These are phyloP conservation scores for Cladosporium sp. DNA, from an alignment of 2,329 filamentous ascomycete species.

Conservation along the genomic window DNA sequence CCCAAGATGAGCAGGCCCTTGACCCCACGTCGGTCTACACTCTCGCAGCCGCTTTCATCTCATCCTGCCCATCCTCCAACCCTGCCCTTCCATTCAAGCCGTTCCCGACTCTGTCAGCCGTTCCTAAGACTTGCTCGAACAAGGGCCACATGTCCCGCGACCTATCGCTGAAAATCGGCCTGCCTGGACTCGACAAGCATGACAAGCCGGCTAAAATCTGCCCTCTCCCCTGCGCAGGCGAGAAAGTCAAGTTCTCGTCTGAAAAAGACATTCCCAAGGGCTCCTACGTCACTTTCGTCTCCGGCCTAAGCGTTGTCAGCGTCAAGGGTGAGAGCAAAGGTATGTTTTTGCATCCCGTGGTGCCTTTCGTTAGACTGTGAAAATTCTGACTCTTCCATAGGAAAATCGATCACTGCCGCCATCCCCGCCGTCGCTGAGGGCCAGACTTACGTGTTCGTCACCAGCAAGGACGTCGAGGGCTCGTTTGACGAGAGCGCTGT, in stretches of 20 bases:
- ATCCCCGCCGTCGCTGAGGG: constrained; percentile 15
- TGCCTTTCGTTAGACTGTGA: background rate
- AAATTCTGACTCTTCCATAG: background rate
- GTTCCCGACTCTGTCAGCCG: constrained; percentile 18
- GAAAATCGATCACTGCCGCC: constrained; percentile 14
- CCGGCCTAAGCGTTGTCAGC: constrained; percentile 16
- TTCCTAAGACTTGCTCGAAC: background rate
- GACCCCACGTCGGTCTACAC: constrained; percentile 57
- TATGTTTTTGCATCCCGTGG: background rate
- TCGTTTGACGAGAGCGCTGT: constrained; percentile 15
- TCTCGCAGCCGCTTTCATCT: constrained; percentile 60
- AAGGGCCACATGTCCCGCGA: no score
- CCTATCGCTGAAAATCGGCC: background rate
- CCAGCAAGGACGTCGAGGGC: constrained; percentile 16
- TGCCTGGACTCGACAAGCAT: background rate
- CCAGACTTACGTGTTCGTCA: constrained; percentile 21
- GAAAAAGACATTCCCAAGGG: constrained; percentile 8
- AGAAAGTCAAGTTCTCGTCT: constrained; percentile 12
- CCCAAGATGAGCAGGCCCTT: constrained; percentile 39
- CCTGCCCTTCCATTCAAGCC: constrained; percentile 53
- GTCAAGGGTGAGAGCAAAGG: constrained; percentile 15
- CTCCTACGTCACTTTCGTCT: constrained; percentile 19
- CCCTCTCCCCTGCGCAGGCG: constrained; percentile 9
- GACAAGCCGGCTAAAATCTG: background rate
- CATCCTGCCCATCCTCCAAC: constrained; percentile 51